Percentiles rank a stretch among this genome's conserved stretches.
Evolutionary conservation across 169 alveolate species (phyloP).

Genomic region (Eimeria zaria): DNA sequence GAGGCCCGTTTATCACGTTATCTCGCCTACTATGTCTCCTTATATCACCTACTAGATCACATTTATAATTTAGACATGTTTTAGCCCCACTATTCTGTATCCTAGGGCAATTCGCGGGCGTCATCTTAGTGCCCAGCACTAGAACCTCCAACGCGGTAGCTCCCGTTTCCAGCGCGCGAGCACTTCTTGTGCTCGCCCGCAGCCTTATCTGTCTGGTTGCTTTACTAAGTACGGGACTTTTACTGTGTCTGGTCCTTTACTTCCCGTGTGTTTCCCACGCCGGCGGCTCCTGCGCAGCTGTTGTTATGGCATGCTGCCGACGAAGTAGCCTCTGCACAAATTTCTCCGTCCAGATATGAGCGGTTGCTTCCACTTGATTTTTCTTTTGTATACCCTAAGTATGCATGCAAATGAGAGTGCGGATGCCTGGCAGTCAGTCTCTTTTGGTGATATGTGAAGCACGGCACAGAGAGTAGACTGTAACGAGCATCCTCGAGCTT

Average conservation of each 20-base stretch:
- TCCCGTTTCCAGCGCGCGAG: not conserved
- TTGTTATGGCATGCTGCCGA: not conserved
- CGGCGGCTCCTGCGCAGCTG: not conserved
- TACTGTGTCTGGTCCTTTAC: not conserved
- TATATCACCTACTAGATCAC: not conserved
- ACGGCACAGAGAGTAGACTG: no score
- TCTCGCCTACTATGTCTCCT: not conserved
- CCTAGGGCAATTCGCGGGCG: not conserved
- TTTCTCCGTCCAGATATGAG: no score
- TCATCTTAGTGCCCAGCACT: not conserved
- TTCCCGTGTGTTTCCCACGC: not conserved
- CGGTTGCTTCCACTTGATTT: no score
- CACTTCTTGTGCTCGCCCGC: not conserved
- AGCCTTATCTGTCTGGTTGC: not conserved
- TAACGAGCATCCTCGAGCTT: no score
- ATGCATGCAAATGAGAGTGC: no score
- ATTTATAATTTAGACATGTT: not conserved
- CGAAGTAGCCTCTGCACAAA: not conserved
- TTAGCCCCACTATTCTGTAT: not conserved
- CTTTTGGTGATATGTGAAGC: no score
- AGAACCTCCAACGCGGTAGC: not conserved
- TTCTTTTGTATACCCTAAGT: no score
- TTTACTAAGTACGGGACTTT: not conserved
- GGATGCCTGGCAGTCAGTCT: no score
- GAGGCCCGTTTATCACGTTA: not conserved